phyloP scores from a whole-genome alignment of 75 land plant species.

The Cunninghamia lanceolata region DNA sequence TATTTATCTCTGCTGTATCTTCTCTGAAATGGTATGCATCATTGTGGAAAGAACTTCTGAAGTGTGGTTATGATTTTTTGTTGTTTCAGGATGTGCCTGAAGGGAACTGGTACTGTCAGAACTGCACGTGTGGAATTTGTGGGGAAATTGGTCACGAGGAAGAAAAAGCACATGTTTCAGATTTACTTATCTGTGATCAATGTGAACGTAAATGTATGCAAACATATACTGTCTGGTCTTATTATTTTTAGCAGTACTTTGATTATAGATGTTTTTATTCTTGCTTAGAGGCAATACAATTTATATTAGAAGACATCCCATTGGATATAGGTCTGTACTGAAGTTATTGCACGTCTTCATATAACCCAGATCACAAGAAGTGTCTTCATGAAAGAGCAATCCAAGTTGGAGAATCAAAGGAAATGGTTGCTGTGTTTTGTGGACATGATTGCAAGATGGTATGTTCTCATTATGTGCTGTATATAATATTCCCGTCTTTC shows the following conservation, averaged over 20 bases:
- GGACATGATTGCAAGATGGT: conserved; percentile 67
- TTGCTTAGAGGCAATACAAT: neutral
- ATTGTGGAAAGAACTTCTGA: neutral
- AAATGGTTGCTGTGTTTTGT: conserved; percentile 59
- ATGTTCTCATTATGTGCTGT: neutral
- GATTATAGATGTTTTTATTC: neutral
- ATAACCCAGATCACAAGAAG: conserved; percentile 42
- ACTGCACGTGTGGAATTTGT: conserved; percentile 81
- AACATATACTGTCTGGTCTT: neutral
- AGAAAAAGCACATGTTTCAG: conserved; percentile 19
- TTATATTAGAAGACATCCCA: neutral
- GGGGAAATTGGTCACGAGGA: conserved; percentile 40
- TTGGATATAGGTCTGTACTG: neutral
- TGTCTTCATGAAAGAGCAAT: conserved; percentile 47
- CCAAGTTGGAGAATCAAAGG: conserved; percentile 21
- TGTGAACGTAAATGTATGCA: conserved; percentile 83
- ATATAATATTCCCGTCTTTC: neutral
- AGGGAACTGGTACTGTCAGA: conserved; percentile 89
- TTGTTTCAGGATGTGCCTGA: conserved; percentile 72
- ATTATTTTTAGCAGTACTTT: neutral
- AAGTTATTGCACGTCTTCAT: neutral
- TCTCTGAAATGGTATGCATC: neutral
- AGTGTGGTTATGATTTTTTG: conserved; percentile 4
- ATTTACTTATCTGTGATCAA: conserved; percentile 64
- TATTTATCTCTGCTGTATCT: neutral